Evolutionary conservation across 768 basidiomycete genomes (phyloP), one percentile per base, ranked within the genome.

Genomic region (Porpolomopsis calyptriformis): DNA sequence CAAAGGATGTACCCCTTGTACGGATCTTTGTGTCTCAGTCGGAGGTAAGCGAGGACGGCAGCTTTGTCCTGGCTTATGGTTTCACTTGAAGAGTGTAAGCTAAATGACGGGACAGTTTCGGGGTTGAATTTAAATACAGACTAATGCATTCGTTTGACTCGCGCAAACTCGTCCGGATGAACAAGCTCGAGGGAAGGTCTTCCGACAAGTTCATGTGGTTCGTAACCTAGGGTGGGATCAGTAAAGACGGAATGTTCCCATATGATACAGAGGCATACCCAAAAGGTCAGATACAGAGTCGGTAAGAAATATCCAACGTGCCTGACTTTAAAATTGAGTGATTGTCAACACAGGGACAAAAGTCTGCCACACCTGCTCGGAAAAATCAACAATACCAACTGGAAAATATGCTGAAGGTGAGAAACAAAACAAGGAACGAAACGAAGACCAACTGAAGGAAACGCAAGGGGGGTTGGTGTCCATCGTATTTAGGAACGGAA

Each of bases 361-460:
- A 23, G 45, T 34, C 20, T 44, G 19, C 34, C 60, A 53, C 56
- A 83, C 83, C 62, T 85, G 72, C 63, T 81, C 74, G 3, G 82
- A 78, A 61, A 87, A 86, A 62, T 89, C 85, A 43, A 85, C 78
- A 54, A 87, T 88, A 16, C 78, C 82, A 49, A 88, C 85, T 86
- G 56, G 9, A 43, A 27, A 31, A 43, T 43, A 50, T 27, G 43
- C 48, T 31, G 46, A 35, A 18, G 31, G 52, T 40, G 43, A 12
- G 41, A 43, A 8, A 37, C 12, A 43, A 43, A 43, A 51, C 37
- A 5, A 34, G 31, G 33, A 16, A 34, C 52, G 22, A 42, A 48
- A 45, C 10, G 8, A 44, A 35, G 27, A 75, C 82, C 44, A 49
- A 86, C 85, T 87, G 73, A 85, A 88, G 24, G 85, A 88, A 31